Conservation (phyloP, 2,329 filamentous ascomycete species). For the Pseudopithomyces chartarum region DNA sequence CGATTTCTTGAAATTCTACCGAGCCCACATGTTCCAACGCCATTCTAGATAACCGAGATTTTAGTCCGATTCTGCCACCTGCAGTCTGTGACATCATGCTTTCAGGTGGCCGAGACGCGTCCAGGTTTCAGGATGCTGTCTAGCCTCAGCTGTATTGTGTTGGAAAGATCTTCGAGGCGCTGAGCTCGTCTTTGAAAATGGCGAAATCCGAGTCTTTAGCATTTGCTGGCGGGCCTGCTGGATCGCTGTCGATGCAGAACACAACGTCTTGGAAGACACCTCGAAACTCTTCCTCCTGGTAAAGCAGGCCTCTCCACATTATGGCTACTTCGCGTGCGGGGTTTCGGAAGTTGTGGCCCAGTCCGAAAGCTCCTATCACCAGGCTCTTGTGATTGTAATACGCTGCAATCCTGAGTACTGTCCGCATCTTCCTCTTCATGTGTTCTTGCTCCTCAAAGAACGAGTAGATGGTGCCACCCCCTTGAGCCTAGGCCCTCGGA, state of each 20-base stretch:
- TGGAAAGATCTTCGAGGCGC: constrained; percentile 45
- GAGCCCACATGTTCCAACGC: constrained; percentile 10
- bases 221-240: constrained; percentile 36
- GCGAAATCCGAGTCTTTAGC: constrained; percentile 44
- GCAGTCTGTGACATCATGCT: constrained; percentile 22
- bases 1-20: constrained; percentile 5
- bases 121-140: constrained; percentile 3
- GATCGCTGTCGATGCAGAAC: constrained; percentile 50
- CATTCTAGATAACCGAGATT: constrained; percentile 16
- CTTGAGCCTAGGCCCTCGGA: constrained; percentile 75
- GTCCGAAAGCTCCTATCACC: constrained; percentile 51
- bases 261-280: constrained; percentile 52
- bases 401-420: constrained; percentile 70
- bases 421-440: constrained; percentile 74
- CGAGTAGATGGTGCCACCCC: constrained; percentile 69
- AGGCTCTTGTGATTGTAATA: constrained; percentile 46
- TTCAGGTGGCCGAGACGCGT: constrained; percentile 1
- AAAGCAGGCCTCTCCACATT: constrained; percentile 52
- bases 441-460: constrained; percentile 73
- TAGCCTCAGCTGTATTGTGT: constrained; percentile 32
- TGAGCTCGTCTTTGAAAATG: constrained; percentile 47
- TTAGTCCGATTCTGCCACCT: constrained; percentile 15
- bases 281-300: constrained; percentile 50
- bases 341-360: constrained; percentile 52
- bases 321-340: constrained; percentile 49